Base-by-base conservation (phyloP, 306 rosid species). In the Vicia villosa region DNA sequence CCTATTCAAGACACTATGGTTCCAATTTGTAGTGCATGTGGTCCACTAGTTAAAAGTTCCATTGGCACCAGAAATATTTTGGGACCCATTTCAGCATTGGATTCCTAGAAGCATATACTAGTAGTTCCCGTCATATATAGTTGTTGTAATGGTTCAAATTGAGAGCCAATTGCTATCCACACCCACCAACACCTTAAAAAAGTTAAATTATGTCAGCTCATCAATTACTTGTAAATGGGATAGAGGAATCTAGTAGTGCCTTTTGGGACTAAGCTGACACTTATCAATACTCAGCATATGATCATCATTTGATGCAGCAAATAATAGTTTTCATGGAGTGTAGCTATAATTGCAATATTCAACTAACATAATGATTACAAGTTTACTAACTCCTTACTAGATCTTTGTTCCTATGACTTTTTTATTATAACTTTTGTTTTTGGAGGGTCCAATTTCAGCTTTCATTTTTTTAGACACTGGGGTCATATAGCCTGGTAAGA, bases 31-130 rank as follows among this genome's bases (percentile, higher is more conserved):
- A 63, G 32, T 61, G 74, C 76, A 69, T 57, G 55, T 21, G 76
- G n/a, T 74, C 71, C 76, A 71, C 75, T 58, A 74, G 78, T n/a
- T n/a, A n/a, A n/a, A n/a, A n/a, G n/a, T n/a, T n/a, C n/a, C n/a
- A n/a, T n/a, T n/a, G n/a, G n/a, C n/a, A n/a, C n/a, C n/a, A n/a
- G n/a, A 63, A 56, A 32, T 15, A 66, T 17, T 51, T 69, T 49
- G 43, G 45, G 68, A 13, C 32, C 78, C 36, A 40, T 62, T 57
- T 52, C 49, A 58, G 49, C 89, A 78, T 83, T 64, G 90, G 90
- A 85, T 85, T 85, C 87, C 79, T 17, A 74, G 62, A 83, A 77
- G 80, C 83, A 77, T 72, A 52, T 54, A 54, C 34, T 19, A 65
- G 40, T 36, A 36, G 52, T 59, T 75, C 51, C 61, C 71, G 63